These are phyloP conservation scores for Phytophthora constricta DNA, from an alignment of 352 stramenopile species.

Conservation along the genomic window DNA sequence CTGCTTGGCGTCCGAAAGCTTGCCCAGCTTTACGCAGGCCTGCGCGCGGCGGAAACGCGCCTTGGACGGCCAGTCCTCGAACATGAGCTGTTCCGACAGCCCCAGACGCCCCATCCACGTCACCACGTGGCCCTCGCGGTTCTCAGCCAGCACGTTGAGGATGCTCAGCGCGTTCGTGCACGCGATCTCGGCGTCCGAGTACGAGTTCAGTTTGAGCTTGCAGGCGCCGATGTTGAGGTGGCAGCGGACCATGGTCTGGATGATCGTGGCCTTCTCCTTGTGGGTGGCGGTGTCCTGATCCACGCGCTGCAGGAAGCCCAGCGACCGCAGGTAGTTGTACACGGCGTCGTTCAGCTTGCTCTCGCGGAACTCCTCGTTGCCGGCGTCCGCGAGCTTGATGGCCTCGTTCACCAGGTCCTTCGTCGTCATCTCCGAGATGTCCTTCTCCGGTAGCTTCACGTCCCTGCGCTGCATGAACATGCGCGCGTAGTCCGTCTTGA, in stretches of 20 bases:
- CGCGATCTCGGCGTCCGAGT: slow-evolving; percentile 75
- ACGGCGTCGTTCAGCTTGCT: slow-evolving; percentile 71
- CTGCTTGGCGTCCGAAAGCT: slow-evolving; percentile 74
- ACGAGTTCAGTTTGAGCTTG: slow-evolving; percentile 79
- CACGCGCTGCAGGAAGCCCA: slow-evolving; percentile 79
- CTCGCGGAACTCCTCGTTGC: slow-evolving; percentile 75
- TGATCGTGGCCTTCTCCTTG: slow-evolving; percentile 87
- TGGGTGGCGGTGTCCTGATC: slow-evolving; percentile 79
- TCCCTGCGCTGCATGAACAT: slow-evolving; percentile 88
- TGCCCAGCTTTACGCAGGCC: slow-evolving; percentile 76
- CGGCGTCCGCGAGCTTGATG: slow-evolving; percentile 66
- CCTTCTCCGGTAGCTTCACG: slow-evolving; percentile 67
- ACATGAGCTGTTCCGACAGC: slow-evolving; percentile 80
- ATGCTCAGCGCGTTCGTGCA: slow-evolving; percentile 87
- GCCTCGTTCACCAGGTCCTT: slow-evolving; percentile 80
- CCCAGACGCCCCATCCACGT: slow-evolving; percentile 86
- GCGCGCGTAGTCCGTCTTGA: slow-evolving; percentile 66
- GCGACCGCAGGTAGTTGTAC: slow-evolving; percentile 74
- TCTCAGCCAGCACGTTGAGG: slow-evolving; percentile 75
- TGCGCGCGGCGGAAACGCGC: slow-evolving; percentile 85
- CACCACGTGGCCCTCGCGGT: slow-evolving; percentile 81
- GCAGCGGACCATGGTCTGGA: slow-evolving; percentile 91
- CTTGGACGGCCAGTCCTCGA: slow-evolving; percentile 88
- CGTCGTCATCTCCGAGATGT: slow-evolving; percentile 75
- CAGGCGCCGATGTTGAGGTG: slow-evolving; percentile 87